phyloP scores from a whole-genome alignment of 2,329 filamentous ascomycete species.

The Aspergillus sp. region DNA sequence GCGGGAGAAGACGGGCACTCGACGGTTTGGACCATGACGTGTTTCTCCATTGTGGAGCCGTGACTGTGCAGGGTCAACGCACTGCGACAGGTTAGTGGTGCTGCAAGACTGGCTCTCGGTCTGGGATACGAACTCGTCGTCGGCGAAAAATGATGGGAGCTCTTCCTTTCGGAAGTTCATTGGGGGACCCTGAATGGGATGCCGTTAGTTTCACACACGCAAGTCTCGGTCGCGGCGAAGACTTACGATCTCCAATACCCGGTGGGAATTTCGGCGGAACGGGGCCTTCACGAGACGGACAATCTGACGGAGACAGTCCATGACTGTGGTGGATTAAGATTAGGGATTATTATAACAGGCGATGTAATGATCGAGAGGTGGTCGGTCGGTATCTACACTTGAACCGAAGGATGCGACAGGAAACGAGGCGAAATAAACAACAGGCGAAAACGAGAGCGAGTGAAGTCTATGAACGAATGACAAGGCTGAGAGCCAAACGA shows the following conservation, averaged over 20 bases:
- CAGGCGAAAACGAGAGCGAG: background rate
- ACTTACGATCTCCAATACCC: constrained; percentile 37
- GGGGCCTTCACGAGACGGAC: constrained; percentile 33
- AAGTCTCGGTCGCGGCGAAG: background rate
- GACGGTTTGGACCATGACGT: constrained; percentile 23
- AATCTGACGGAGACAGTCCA: constrained; percentile 39
- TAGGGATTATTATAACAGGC: constrained; percentile 1
- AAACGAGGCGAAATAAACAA: background rate
- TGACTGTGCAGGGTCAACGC: constrained; percentile 35
- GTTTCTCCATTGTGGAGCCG: constrained; percentile 28
- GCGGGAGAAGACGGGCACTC: constrained; percentile 27
- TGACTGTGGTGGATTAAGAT: constrained; percentile 8
- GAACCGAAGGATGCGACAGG: background rate
- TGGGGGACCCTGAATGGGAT: constrained; percentile 34
- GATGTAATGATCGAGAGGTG: background rate
- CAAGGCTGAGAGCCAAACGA: constrained; percentile 2
- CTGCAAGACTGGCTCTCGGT: constrained; percentile 4
- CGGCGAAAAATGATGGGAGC: constrained; percentile 37
- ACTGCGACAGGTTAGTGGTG: constrained; percentile 28
- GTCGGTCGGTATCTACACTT: constrained; percentile 7
- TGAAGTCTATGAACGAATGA: constrained; percentile 1
- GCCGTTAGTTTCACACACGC: constrained; percentile 9
- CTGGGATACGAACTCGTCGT: constrained; percentile 36
- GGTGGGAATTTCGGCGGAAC: constrained; percentile 29
- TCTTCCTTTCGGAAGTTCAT: constrained; percentile 46